Evolutionary conservation across 192 early-diverging fungal genomes (phyloP), one percentile per base, ranked within the genome.

Genomic region (Coemansia asiatica): DNA sequence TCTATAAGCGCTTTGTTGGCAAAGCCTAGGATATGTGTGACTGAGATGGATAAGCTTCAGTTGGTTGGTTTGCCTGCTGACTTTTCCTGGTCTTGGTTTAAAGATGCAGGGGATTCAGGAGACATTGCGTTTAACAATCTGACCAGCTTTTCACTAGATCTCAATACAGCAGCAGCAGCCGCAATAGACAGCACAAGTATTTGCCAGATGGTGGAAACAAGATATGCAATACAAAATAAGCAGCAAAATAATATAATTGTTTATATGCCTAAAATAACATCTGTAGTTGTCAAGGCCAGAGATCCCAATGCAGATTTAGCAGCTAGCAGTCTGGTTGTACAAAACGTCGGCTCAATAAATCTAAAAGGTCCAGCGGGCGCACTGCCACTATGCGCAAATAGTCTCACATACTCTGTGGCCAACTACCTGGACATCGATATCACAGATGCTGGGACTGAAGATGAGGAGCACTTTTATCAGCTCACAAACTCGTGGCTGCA

Each of bases 31-130:
- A 44, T 44, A 44, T 44, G 40, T 13, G 40, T 44, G 40, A 13
- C 9, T 13, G 40, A 53, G 2, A 23, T 53, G 12, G 8, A 25
- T 3, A 53, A 27, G 23, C 51, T 53, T 13, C 51, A 53, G 9
- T 27, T 53, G n/a, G 10, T n/a, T 9, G 9, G 16, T 12, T 6
- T 26, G 10, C 51, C 51, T n/a, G 51, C 51, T 25, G 23, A 22
- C 23, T 53, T 26, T 26, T 53, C 51, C 51, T 53, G 51, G 51
- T 53, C 51, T 9, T 53, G 51, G 51, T 44, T 44, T 44, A 13
- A 4, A 44, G 40, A 13, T 6, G 40, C 5, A 10, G 16, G 13
- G 3, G 40, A 15, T 8, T 44, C 16, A 15, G 4, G 12, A 0
- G 40, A 44, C 16, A 44, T 44, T 18, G 9, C 13, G 40, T 44